Evolutionary conservation across 441 rosid genomes (phyloP), one percentile per base, ranked within the genome.

Genomic region (Pelargonium cotyledonis): DNA sequence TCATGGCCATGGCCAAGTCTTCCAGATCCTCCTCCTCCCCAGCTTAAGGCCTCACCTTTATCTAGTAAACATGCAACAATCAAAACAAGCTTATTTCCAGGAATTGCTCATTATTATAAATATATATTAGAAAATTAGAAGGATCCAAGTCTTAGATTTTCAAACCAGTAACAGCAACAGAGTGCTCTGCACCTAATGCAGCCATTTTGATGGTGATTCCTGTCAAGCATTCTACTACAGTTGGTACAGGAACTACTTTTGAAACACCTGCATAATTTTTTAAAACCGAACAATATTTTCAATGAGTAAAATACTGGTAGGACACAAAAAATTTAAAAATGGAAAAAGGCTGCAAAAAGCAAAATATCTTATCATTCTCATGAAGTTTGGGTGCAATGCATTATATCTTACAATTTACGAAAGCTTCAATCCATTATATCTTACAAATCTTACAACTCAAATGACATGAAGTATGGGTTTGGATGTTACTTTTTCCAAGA

Each of bases 1-100:
- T n/a, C n/a, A n/a, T n/a, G n/a, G n/a, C 91, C 94, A 74, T 94
- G 97, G 65, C 99, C 99, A 77, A 94, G 97, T 80, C 87, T 85
- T 68, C 96, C 96, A 70, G 83, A 82, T 11, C 85, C 92, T 51
- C 89, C 97, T 73, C 75, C 88, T 70, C 99, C 99, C 99, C 99
- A 94, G 70, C 99, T 91, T 70, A 94, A 79, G 66, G 87, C 84
- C 79, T 86, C 83, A 61, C 97, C 99, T 78, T 67, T 87, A 79
- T 83, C 99, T 94, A 76, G 43, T 11, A 65, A 76, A 65, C 74
- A 66, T 55, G 71, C 15, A 64, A 49, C 47, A 74, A 70, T 26
- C 46, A 43, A 58, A 60, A 68, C 14, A 43, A 16, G 38, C 26
- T 69, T 65, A 65, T 43, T 21, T 44, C 68, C 65, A 31, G 19